Evolutionary conservation across 345 rosid genomes (phyloP).

Genomic region (Eucalyptus regnans): DNA sequence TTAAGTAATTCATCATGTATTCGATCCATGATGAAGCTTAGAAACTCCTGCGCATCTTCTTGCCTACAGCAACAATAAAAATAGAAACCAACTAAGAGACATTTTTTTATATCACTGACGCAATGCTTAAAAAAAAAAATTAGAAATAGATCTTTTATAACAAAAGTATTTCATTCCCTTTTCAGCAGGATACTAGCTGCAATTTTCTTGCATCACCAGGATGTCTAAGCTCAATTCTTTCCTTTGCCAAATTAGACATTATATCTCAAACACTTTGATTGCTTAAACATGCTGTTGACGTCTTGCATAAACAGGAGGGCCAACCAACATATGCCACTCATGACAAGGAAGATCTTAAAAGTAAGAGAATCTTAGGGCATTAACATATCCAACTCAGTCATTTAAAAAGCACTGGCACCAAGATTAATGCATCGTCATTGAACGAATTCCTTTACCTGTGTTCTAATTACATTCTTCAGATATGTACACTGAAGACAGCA

Average conservation of each 20-base stretch:
- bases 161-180: neutral
- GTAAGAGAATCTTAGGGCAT: neutral
- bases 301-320: neutral
- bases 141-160: neutral
- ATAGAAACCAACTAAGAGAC: neutral
- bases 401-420: neutral
- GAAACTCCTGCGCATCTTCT: conserved; percentile 97
- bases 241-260: neutral
- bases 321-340: neutral
- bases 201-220: neutral
- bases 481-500: neutral
- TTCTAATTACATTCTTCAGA: neutral
- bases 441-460: neutral
- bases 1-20: conserved; percentile 83
- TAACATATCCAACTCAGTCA: neutral
- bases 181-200: neutral
- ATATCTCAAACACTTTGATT: neutral
- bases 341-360: neutral
- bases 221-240: neutral
- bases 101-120: neutral
- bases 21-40: conserved; percentile 87
- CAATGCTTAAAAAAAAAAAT: neutral
- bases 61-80: conserved; percentile 37
- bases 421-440: neutral
- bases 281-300: neutral